phyloP scores from a whole-genome alignment of 257 asterid genomes.

The Solanum okadae region DNA sequence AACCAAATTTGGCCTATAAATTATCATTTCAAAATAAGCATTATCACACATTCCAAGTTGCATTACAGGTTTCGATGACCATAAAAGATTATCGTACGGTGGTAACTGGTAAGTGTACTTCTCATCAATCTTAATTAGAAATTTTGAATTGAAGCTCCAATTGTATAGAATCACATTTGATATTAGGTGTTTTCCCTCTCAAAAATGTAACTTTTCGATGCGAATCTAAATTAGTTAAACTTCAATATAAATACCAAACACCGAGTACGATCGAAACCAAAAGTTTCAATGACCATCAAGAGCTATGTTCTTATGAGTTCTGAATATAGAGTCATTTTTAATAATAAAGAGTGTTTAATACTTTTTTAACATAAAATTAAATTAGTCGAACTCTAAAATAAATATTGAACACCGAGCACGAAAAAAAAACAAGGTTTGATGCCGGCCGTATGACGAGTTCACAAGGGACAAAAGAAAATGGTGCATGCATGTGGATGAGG shows the following conservation, averaged over 20 bases:
- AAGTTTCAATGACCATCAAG: neutral
- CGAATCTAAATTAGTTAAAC: neutral
- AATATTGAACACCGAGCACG: neutral
- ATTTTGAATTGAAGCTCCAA: neutral
- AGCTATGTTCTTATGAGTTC: neutral
- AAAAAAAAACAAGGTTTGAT: neutral
- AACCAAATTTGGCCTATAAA: neutral
- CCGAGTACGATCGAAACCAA: neutral
- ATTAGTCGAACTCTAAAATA: neutral
- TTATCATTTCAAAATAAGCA: neutral
- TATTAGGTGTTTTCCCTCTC: neutral
- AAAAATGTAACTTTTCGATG: neutral
- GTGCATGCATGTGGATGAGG: constrained; percentile 8
- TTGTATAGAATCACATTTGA: neutral
- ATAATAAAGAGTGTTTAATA: neutral
- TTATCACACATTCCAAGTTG: neutral
- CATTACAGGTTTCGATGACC: neutral
- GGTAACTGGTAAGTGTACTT: too few relatives aligned
- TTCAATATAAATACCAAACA: neutral
- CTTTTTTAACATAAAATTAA: neutral
- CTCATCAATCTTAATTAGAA: neutral
- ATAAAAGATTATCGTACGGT: too few relatives aligned
- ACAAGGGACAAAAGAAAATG: neutral
- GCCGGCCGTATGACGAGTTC: neutral
- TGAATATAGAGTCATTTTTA: neutral